Conservation (phyloP, 2,329 filamentous ascomycete genomes). For the Chrysosporium queenslandicum region DNA sequence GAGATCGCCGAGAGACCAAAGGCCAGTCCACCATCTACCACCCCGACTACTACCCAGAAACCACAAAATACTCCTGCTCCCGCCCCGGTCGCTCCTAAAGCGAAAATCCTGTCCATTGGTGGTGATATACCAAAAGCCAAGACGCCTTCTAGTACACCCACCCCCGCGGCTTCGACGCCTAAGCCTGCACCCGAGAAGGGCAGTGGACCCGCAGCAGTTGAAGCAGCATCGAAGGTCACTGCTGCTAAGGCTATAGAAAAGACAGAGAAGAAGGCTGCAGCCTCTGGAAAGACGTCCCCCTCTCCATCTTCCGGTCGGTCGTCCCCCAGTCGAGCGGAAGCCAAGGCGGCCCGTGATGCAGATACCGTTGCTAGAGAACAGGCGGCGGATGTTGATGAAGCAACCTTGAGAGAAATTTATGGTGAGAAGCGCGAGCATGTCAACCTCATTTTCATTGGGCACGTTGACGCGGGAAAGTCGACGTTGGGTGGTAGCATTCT, state of each 20-base stretch:
- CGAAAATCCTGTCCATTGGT: conserved; percentile 53
- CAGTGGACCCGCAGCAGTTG: conserved; percentile 42
- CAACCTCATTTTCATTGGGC: conserved; percentile 95
- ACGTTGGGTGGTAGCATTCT: conserved; percentile 90
- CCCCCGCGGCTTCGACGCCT: conserved; percentile 37
- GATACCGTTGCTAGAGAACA: conserved; percentile 80
- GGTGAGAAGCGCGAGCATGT: conserved; percentile 71
- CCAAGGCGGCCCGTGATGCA: conserved; percentile 54
- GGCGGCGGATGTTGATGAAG: conserved; percentile 65
- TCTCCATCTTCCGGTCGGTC: conserved; percentile 74
- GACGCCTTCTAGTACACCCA: conserved; percentile 59
- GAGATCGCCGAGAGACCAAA: conserved; percentile 15
- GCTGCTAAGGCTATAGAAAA: conserved; percentile 89
- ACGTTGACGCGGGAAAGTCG: conserved; percentile 97
- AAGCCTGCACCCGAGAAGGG: conserved; percentile 44
- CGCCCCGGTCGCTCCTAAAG: conserved; percentile 40
- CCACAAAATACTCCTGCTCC: conserved; percentile 31
- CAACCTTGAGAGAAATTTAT: conserved; percentile 83
- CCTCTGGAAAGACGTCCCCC: conserved; percentile 66
- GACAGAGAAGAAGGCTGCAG: conserved; percentile 57
- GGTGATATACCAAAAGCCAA: conserved; percentile 55
- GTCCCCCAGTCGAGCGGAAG: conserved; percentile 56
- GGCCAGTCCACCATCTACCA: conserved; percentile 21
- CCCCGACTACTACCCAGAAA: conserved; percentile 42
- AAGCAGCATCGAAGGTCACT: conserved; percentile 68